Evolutionary conservation across 331 rosid genomes (phyloP), one percentile per base, ranked within the genome.

Genomic region (Telfairia occidentalis): DNA sequence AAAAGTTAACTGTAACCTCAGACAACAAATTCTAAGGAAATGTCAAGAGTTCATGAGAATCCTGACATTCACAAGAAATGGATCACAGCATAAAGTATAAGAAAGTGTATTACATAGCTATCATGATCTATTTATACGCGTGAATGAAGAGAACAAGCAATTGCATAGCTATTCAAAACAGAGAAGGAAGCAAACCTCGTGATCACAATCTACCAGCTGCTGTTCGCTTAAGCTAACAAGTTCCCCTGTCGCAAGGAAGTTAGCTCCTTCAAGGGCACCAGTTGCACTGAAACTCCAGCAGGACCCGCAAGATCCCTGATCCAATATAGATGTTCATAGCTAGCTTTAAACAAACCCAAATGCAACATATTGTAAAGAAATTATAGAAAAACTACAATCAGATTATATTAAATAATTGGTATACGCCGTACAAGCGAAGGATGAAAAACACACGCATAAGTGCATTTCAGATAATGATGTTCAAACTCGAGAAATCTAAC

Each of bases 231-330:
- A 95, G 82, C 96, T 95, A 32, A 86, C 90, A 58, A 95, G 99
- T 42, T 92, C 76, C 28, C 99, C 91, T 0, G 96, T 92, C 5
- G 97, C 77, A 7, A 95, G 90, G 78, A 84, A 92, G 76, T 92
- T 87, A 70, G 97, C 97, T 82, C 99, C 99, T 90, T 95, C 97
- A 69, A 95, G 80, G 10, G 99, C 99, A 40, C 99, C 99, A 12
- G 92, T 87, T 5, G 99, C 77, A 66, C 97, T 95, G 85, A 95
- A 95, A 81, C 98, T 95, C 97, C 97, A 91, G 86, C 99, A 95
- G 0, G 99, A 95, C 55, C 99, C 99, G 73, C 99, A 95, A 3
- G 96, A 90, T 32, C 96, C 97, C 98, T 94, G 74, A 74, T 78
- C 79, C 29, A 60, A 59, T 35, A 69, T 29, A 35, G 32, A 61